Evolutionary conservation across 345 rosid species (phyloP).

Genomic region (Camelina laxa): DNA sequence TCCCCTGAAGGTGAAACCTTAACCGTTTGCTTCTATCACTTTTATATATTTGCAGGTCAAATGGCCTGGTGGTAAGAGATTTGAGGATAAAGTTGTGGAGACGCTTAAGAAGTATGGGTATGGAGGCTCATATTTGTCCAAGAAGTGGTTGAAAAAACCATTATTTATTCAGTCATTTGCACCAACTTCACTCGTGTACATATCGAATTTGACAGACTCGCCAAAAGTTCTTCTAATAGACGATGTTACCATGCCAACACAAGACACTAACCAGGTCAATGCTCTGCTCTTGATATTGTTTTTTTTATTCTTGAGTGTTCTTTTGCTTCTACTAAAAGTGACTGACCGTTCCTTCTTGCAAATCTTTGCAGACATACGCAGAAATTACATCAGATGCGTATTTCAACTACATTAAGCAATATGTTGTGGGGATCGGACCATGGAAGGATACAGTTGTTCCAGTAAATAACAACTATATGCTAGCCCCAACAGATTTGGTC

Average conservation of each 20-base stretch:
- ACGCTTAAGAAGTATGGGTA: slow-evolving; percentile 79
- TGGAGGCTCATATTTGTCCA: slow-evolving; percentile 74
- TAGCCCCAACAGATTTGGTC: slow-evolving; percentile 79
- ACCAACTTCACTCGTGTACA: slow-evolving; percentile 82
- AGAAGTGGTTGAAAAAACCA: slow-evolving; percentile 82
- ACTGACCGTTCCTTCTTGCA: neutral
- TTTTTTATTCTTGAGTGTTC: neutral
- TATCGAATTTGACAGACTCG: slow-evolving; percentile 67
- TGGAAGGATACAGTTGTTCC: slow-evolving; percentile 96
- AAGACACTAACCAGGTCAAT: slow-evolving; percentile 92
- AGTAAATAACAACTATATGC: slow-evolving; percentile 62
- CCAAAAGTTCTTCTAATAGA: slow-evolving; percentile 81
- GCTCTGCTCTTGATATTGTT: neutral
- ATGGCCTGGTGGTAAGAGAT: slow-evolving; percentile 77
- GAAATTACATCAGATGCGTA: slow-evolving; percentile 87
- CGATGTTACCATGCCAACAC: slow-evolving; percentile 63
- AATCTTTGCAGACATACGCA: slow-evolving; percentile 68
- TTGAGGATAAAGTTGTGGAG: slow-evolving; percentile 79
- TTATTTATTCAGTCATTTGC: slow-evolving; percentile 93
- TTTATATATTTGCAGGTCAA: slow-evolving; percentile 59
- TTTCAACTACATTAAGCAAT: slow-evolving; percentile 71
- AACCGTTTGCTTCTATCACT: neutral
- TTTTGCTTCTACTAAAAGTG: neutral
- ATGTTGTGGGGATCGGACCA: slow-evolving; percentile 94
- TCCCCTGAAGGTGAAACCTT: neutral